phyloP scores from a whole-genome alignment of 2,329 filamentous ascomycete species.

The Paraphoma chrysanthemicola region DNA sequence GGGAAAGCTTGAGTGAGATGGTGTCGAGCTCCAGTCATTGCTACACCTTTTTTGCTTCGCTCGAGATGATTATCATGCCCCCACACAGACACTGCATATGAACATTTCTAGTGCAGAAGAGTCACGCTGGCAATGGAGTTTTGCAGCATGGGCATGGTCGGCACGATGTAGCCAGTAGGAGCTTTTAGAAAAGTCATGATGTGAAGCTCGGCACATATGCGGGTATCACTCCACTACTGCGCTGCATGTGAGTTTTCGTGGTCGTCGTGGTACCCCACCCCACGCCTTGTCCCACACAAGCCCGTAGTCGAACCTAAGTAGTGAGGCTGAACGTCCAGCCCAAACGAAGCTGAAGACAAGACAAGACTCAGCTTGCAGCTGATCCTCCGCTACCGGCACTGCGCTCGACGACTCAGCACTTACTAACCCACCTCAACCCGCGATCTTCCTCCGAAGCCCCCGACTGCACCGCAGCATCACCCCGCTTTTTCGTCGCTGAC shows the following conservation, averaged over 20 bases:
- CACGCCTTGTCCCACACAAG: not conserved
- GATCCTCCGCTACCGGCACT: not conserved
- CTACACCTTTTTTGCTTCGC: not conserved
- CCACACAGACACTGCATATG: not conserved
- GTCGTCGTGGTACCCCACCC: not conserved
- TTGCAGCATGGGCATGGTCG: not conserved
- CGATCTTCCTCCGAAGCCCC: too few species aligned
- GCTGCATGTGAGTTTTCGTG: not conserved
- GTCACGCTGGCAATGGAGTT: not conserved
- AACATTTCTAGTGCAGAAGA: too few species aligned
- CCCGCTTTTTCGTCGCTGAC: conserved; percentile 6
- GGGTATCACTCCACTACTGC: not conserved
- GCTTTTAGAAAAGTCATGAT: not conserved
- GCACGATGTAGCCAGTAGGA: not conserved
- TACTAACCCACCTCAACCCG: too few species aligned
- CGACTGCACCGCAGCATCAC: not conserved
- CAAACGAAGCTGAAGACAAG: not conserved
- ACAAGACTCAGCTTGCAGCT: not conserved
- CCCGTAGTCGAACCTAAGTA: not conserved
- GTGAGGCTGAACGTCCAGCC: not conserved
- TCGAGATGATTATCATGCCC: not conserved
- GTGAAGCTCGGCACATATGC: not conserved
- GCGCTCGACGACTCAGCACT: not conserved
- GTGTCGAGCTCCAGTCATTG: too few species aligned
- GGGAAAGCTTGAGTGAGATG: too few species aligned